Base-by-base conservation (phyloP, 2,329 filamentous ascomycete species). In the Botrytis elliptica region DNA sequence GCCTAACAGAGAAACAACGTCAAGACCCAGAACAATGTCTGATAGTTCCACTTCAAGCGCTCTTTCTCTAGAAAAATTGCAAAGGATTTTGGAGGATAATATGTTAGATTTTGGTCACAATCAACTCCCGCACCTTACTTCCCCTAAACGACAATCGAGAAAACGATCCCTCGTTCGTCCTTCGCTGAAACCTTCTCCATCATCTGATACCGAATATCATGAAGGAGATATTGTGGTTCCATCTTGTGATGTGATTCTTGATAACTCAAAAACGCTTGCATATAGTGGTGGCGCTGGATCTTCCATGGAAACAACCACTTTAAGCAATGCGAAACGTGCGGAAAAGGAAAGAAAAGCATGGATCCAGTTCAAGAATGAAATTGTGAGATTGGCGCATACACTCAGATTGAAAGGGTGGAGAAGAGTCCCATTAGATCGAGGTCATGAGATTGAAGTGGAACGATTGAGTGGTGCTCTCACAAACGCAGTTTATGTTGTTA, bases 401-500 rank as follows among this genome's bases (percentile, higher is more conserved):
- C 85, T 99, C 70, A 90, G 90, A 71, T 87, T 98, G 46, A 97
- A 97, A 81, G 94, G 95, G 16, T 99, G 96, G 96, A 90, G 95
- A 71, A 90, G 90, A 74, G 90, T 99, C 0, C 88, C 93, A 0
- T 84, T 95, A 70, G 92, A 93, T 18, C 85, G 86, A 76, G 92
- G 92, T 76, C 88, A 89, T 69, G 86, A 85, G 55, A 90, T 96
- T 76, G 87, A 87, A 2, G 91, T 96, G 9, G 88, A 93, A 82
- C 88, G 93, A 68, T 85, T 97, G 42, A 98, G 95, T 81, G 96
- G 96, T 75, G 96, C 96, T 14, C 84, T 99, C 77, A 99, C 96
- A 33, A 99, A 99, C 81, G 94, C 95, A 18, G 95, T 99, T 52
- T 99, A 98, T 81, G 94, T 97, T 69, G 94, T 98, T 36, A 92